phyloP scores from a whole-genome alignment of 1,139 yeast genomes.

The Pichia sp. region DNA sequence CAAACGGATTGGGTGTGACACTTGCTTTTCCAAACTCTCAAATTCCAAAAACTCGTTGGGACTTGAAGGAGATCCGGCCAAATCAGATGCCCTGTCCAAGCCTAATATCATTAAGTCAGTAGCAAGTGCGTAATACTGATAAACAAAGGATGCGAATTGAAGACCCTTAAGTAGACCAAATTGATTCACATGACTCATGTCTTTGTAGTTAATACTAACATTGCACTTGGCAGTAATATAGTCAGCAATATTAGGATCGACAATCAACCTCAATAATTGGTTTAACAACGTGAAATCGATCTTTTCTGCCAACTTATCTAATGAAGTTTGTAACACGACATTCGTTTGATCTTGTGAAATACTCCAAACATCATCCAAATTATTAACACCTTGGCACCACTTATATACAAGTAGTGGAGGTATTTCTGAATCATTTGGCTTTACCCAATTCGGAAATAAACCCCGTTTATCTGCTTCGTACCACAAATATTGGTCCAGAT shows the following conservation, averaged over 20 bases:
- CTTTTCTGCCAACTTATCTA: conserved; percentile 73
- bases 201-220: conserved; percentile 77
- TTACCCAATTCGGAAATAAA: conserved; percentile 92
- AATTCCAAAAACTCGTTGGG: conserved; percentile 82
- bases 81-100: conserved; percentile 75
- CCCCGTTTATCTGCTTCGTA: conserved; percentile 87
- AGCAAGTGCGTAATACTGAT: conserved; percentile 84
- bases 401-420: conserved; percentile 89
- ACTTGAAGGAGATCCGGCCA: conserved; percentile 71
- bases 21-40: conserved; percentile 53
- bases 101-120: conserved; percentile 82
- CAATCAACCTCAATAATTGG: conserved; percentile 69
- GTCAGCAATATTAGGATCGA: conserved; percentile 92
- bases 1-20: conserved; percentile 64
- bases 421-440: conserved; percentile 91
- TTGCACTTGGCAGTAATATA: conserved; percentile 92
- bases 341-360: conserved; percentile 68
- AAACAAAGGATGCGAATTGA: conserved; percentile 84
- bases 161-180: conserved; percentile 85
- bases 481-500: conserved; percentile 93
- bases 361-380: conserved; percentile 75
- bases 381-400: conserved; percentile 94
- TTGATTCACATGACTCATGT: conserved; percentile 90
- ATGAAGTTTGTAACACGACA: conserved; percentile 76
- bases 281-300: conserved; percentile 85